Base-by-base conservation (phyloP, 2,329 filamentous ascomycete species). In the Verruconis gallopava region DNA sequence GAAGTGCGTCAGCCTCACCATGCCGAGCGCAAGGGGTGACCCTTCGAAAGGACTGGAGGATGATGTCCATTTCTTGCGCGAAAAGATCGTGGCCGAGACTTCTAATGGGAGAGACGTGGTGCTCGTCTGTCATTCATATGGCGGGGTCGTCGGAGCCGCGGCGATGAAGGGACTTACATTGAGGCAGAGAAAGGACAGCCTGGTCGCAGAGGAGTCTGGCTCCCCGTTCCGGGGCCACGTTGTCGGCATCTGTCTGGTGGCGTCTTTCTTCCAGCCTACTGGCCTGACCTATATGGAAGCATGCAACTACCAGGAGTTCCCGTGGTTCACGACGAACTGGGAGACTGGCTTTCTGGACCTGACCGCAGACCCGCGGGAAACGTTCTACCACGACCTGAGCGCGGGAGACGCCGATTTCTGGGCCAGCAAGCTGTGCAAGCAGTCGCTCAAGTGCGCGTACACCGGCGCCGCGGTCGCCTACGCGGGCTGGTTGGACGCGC, bases 331-430 rank as follows among this genome's bases (percentile, higher is more conserved):
- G 0, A 50, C 56, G 1, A 59, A 70, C 37, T 49, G 46, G 1
- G 66, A 57, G 0, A n/a, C n/a, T n/a, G 68, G 68, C 3, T 63
- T 58, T 32, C 63, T 62, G 1, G 59, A 60, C 1, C 42, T 72
- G 3, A 51, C 57, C 13, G 50, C 45, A 15, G 48, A 62, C 14
- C 53, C 64, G 0, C 47, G 57, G 5, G 53, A 68, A 4, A 46
- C 71, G 2, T 67, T 73, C 43, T 73, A 72, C 44, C 66, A 72
- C 45, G 69, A 73, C 49, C 44, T 73, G 0, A 57, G 66, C 0
- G 50, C 46, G 0, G 59, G 64, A 1, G 68, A 72, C 40, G 64
- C 54, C 0, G 53, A 62, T 3, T 54, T 54, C 33, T 70, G 67
- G 64, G 58, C 60, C 1, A 51, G 49, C 0, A 58, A 62, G 44